phyloP scores from a whole-genome alignment of 2,329 filamentous ascomycete genomes.

The Penicillium freii region DNA sequence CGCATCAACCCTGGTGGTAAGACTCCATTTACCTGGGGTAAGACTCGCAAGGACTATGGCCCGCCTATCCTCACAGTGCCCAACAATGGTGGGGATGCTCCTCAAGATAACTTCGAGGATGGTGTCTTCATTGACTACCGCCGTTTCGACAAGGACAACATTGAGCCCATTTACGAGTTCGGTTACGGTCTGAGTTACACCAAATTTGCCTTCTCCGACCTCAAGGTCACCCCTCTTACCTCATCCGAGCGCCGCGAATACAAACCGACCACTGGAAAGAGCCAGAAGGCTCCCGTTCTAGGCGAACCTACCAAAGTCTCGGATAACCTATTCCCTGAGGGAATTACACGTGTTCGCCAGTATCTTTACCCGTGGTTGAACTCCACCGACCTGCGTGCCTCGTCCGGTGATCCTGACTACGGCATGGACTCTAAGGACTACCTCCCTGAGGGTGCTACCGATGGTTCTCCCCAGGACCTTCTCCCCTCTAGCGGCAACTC shows the following conservation, averaged over 20 bases:
- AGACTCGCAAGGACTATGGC: constrained; percentile 54
- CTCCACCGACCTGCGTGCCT: constrained; percentile 53
- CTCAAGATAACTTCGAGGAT: constrained; percentile 60
- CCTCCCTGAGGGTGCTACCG: constrained; percentile 51
- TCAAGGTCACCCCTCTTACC: constrained; percentile 48
- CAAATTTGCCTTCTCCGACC: constrained; percentile 60
- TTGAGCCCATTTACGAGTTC: constrained; percentile 61
- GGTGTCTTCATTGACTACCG: constrained; percentile 59
- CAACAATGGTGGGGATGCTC: constrained; percentile 56
- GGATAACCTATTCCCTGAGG: constrained; percentile 57
- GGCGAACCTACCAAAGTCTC: constrained; percentile 50
- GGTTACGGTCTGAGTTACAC: constrained; percentile 63
- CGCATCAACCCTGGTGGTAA: constrained; percentile 62
- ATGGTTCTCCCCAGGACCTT: constrained; percentile 56
- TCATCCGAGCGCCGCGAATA: constrained; percentile 56
- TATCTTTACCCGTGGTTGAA: constrained; percentile 68
- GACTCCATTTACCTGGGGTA: constrained; percentile 61
- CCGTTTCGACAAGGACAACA: constrained; percentile 54
- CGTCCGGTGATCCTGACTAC: constrained; percentile 55
- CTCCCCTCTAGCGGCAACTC: constrained; percentile 58
- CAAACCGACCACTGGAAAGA: constrained; percentile 53
- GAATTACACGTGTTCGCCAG: constrained; percentile 49
- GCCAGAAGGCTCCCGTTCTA: constrained; percentile 53
- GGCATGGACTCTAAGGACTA: constrained; percentile 51
- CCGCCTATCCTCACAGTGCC: constrained; percentile 56